Evolutionary conservation across 208 protist species (phyloP).

Genomic region (Crithidia expoeki): DNA sequence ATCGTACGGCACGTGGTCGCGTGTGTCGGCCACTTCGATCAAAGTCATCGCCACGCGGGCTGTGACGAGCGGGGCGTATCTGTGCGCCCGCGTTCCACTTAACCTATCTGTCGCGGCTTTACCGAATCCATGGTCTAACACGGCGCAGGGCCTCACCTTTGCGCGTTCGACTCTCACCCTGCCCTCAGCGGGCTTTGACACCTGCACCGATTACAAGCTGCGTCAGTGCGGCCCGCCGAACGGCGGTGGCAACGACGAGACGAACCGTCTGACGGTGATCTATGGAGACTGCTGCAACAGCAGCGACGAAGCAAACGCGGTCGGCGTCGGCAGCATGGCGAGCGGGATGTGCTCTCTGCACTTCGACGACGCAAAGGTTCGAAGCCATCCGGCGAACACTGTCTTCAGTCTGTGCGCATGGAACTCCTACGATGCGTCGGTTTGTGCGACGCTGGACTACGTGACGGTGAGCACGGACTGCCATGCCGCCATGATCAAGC

Average conservation of each 20-base stretch:
- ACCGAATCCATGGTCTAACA: conserved; percentile 26
- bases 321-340: conserved; percentile 33
- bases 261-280: conserved; percentile 36
- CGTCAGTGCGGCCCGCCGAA: conserved; percentile 35
- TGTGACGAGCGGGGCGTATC: conserved; percentile 24
- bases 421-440: conserved; percentile 36
- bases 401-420: conserved; percentile 58
- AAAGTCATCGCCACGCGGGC: conserved; percentile 31
- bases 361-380: conserved; percentile 30
- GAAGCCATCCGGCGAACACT: conserved; percentile 26
- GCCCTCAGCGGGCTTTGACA: conserved; percentile 33
- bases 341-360: conserved; percentile 36
- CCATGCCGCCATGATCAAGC: conserved; percentile 3
- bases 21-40: conserved; percentile 31
- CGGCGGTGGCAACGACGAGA: conserved; percentile 12
- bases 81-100: conserved; percentile 50
- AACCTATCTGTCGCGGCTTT: conserved; percentile 44
- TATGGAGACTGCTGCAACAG: conserved; percentile 55
- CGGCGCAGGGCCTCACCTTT: conserved; percentile 28
- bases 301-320: conserved; percentile 24
- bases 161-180: conserved; percentile 21
- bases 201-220: conserved; percentile 36
- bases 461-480: conserved; percentile 35
- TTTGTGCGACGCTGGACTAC: conserved; percentile 44
- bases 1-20: conserved; percentile 46